Evolutionary conservation across 2,329 filamentous ascomycete species (phyloP).

Genomic region (Diaporthe australafricana): DNA sequence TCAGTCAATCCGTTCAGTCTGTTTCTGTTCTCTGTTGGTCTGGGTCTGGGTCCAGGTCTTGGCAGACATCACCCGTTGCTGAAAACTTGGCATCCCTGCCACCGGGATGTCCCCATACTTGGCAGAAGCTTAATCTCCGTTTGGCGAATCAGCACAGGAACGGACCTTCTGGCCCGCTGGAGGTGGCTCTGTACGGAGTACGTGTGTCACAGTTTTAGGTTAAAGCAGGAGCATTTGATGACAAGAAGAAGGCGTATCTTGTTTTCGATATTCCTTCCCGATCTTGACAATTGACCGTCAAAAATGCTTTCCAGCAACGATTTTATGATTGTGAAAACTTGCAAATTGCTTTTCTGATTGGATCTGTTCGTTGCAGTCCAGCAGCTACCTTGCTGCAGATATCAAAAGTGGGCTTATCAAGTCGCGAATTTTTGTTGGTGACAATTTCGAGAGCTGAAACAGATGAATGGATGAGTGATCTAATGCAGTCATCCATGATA

Average conservation of each 20-base stretch:
- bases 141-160: not conserved
- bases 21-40: not conserved
- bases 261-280: too few relatives aligned
- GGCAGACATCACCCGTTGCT: slow-evolving; percentile 10
- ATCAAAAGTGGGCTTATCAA: too few relatives aligned
- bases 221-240: not conserved
- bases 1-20: not conserved
- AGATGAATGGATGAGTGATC: too few relatives aligned
- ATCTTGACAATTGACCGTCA: too few relatives aligned
- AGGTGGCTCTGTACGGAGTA: not conserved
- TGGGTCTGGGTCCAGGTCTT: not conserved
- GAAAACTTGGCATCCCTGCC: slow-evolving; percentile 27
- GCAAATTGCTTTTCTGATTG: too few relatives aligned
- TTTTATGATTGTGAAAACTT: too few relatives aligned
- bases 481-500: too few relatives aligned
- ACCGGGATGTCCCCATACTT: not conserved
- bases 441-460: too few relatives aligned
- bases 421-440: too few relatives aligned
- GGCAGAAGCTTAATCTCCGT: not conserved
- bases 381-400: too few relatives aligned
- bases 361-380: too few relatives aligned
- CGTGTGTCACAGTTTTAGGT: not conserved
- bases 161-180: slow-evolving; percentile 13
- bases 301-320: too few relatives aligned
- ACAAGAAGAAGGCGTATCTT: not conserved